Conservation (phyloP, 768 basidiomycete species). For the Mycena floridula region DNA sequence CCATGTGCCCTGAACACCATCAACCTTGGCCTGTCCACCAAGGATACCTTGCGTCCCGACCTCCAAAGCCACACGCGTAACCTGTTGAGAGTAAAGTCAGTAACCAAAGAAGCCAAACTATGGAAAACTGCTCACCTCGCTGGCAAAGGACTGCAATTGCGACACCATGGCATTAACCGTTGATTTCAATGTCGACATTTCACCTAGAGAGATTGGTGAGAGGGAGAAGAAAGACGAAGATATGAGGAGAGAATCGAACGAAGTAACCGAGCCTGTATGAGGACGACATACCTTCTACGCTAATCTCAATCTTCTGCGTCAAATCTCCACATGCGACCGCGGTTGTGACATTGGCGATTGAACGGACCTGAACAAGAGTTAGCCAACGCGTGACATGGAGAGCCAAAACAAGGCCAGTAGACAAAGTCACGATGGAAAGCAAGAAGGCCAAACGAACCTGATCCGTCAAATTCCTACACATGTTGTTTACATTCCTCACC, state of each 20-base stretch:
- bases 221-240: background rate
- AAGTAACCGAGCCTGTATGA: background rate
- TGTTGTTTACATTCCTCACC: slow-evolving; percentile 74
- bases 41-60: slow-evolving; percentile 89
- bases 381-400: background rate
- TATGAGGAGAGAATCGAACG: background rate
- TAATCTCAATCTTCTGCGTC: slow-evolving; percentile 90
- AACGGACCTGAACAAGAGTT: slow-evolving; percentile 51
- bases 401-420: too few relatives aligned
- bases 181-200: slow-evolving; percentile 79
- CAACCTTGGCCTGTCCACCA: slow-evolving; percentile 86
- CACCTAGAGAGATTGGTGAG: slow-evolving; percentile 32
- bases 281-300: slow-evolving; percentile 67
- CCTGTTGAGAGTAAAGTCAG: background rate
- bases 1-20: slow-evolving; percentile 93
- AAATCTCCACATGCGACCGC: slow-evolving; percentile 89
- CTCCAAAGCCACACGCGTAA: slow-evolving; percentile 76
- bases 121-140: slow-evolving; percentile 64
- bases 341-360: slow-evolving; percentile 80
- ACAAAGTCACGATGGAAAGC: too few relatives aligned
- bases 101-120: background rate
- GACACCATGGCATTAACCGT: slow-evolving; percentile 96
- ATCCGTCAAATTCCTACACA: slow-evolving; percentile 77
- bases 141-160: slow-evolving; percentile 79
- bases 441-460: slow-evolving; percentile 19